Conservation (phyloP, 2,329 filamentous ascomycete genomes). For the Calycina marina region DNA sequence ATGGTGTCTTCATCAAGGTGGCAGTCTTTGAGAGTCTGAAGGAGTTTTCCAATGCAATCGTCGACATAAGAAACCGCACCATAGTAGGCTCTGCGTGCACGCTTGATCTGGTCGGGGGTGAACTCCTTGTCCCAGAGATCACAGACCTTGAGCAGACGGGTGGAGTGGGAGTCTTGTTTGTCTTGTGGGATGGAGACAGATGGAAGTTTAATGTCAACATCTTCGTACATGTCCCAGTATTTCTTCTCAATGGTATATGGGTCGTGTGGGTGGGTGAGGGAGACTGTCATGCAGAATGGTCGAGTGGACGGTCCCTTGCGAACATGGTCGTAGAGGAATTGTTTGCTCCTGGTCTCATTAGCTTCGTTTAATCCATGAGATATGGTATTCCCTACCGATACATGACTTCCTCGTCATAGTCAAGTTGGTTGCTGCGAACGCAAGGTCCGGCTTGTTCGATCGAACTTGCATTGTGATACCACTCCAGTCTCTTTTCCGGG, state of each 20-base stretch:
- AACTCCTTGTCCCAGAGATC: conserved; percentile 78
- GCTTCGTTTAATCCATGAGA: background rate
- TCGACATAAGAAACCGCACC: conserved; percentile 89
- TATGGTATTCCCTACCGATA: conserved; percentile 36
- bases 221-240: conserved; percentile 87
- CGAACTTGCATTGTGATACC: conserved; percentile 93
- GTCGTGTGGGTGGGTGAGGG: conserved; percentile 87
- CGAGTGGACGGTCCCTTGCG: conserved; percentile 58
- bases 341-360: conserved; percentile 39
- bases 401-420: conserved; percentile 95
- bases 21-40: conserved; percentile 65
- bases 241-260: conserved; percentile 89
- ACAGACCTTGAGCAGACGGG: conserved; percentile 73
- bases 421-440: conserved; percentile 83
- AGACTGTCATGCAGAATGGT: conserved; percentile 80
- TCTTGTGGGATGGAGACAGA: conserved; percentile 65
- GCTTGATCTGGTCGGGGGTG: conserved; percentile 72
- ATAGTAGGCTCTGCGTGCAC: conserved; percentile 78
- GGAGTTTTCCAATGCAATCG: conserved; percentile 73
- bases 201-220: conserved; percentile 73
- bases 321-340: conserved; percentile 83
- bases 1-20: conserved; percentile 75
- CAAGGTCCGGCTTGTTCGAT: conserved; percentile 82
- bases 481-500: conserved; percentile 72
- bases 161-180: conserved; percentile 73